Conservation (phyloP, 345 rosid genomes). For the Aquilaria malaccensis region DNA sequence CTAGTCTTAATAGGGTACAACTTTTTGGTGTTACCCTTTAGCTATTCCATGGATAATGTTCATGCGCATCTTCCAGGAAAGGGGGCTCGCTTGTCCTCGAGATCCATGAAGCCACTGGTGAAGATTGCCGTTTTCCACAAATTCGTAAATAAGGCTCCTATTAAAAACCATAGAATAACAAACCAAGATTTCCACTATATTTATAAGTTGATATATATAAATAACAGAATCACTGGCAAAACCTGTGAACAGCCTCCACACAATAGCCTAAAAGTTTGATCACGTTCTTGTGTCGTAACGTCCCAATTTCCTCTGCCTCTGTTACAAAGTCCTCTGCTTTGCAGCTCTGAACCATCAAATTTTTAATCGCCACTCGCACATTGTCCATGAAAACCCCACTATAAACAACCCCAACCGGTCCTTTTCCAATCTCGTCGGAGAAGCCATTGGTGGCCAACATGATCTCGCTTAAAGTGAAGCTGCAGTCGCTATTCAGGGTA, state of each 20-base stretch:
- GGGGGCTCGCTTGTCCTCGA: slow-evolving; percentile 32
- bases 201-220: background rate
- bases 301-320: slow-evolving; percentile 45
- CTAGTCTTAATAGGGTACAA: no score
- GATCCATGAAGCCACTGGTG: slow-evolving; percentile 69
- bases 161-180: slow-evolving; percentile 1
- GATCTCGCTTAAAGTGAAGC: slow-evolving; percentile 36
- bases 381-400: slow-evolving; percentile 41
- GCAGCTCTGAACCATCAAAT: slow-evolving; percentile 26
- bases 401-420: slow-evolving; percentile 41
- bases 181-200: background rate
- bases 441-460: slow-evolving; percentile 45
- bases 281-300: slow-evolving; percentile 56
- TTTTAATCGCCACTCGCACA: slow-evolving; percentile 49
- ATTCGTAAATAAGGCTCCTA: slow-evolving; percentile 68
- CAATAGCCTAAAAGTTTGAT: slow-evolving; percentile 64
- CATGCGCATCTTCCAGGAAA: slow-evolving; percentile 51
- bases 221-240: background rate
- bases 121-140: slow-evolving; percentile 62
- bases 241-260: slow-evolving; percentile 53
- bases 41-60: slow-evolving; percentile 65
- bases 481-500: slow-evolving; percentile 9
- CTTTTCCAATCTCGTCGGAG: slow-evolving; percentile 38
- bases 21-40: slow-evolving; percentile 41
- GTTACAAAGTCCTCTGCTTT: slow-evolving; percentile 35